Evolutionary conservation across 768 basidiomycete genomes (phyloP).

Genomic region (Amanita molliuscula): DNA sequence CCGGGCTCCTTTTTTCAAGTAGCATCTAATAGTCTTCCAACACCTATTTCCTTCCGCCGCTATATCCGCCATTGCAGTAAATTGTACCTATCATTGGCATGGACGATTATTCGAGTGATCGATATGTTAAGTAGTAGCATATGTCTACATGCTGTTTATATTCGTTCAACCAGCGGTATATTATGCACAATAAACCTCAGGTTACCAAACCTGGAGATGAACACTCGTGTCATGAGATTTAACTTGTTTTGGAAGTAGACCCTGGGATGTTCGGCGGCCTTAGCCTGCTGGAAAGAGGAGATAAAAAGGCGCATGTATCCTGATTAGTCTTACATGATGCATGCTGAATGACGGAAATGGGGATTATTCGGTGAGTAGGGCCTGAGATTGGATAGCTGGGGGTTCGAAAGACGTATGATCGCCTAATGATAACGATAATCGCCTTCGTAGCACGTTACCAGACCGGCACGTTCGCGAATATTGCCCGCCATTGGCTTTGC

Average conservation of each 20-base stretch:
- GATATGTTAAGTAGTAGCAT: slow-evolving; percentile 2
- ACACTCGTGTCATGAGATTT: too few relatives aligned
- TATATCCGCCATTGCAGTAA: slow-evolving; percentile 6
- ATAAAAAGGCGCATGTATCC: too few relatives aligned
- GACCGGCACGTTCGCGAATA: neutral
- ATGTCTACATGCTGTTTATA: slow-evolving; percentile 1
- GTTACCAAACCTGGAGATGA: slow-evolving; percentile 28
- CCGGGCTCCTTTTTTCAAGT: slow-evolving; percentile 10
- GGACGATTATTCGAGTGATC: slow-evolving; percentile 3
- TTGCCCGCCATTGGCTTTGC: neutral
- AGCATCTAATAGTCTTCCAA: slow-evolving; percentile 16
- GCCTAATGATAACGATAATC: too few relatives aligned
- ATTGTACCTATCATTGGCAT: neutral
- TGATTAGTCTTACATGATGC: too few relatives aligned
- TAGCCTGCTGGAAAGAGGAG: too few relatives aligned
- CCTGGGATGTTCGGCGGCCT: too few relatives aligned
- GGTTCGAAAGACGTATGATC: too few relatives aligned
- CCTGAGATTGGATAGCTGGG: too few relatives aligned
- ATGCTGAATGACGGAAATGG: too few relatives aligned
- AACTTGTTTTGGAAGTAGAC: too few relatives aligned
- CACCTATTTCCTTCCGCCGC: neutral
- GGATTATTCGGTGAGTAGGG: too few relatives aligned
- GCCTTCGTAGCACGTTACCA: too few relatives aligned
- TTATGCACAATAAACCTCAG: neutral
- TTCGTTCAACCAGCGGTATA: neutral